These are phyloP conservation scores for Sporodiniella umbellata DNA, from an alignment of 371 early-diverging fungal species.

Conservation along the genomic window DNA sequence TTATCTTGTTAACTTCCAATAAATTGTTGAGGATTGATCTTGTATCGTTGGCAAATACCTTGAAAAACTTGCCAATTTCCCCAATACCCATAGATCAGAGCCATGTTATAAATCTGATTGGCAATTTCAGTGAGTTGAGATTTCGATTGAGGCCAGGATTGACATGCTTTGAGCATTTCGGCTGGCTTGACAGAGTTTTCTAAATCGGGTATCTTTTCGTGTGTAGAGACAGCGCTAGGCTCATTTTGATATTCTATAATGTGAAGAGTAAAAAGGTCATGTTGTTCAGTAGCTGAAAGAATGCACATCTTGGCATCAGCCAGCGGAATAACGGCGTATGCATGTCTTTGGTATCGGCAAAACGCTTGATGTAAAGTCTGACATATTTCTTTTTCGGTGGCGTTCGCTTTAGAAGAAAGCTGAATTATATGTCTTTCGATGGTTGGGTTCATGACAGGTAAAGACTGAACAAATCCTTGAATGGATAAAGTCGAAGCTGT, in stretches of 20 bases:
- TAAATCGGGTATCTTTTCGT: slow-evolving; percentile 2
- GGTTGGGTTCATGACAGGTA: slow-evolving; percentile 48
- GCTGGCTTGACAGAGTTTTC: slow-evolving; percentile 14
- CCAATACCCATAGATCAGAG: slow-evolving; percentile 40
- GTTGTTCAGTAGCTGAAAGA: slow-evolving; percentile 9
- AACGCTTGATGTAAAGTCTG: slow-evolving; percentile 15
- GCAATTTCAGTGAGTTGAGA: slow-evolving; percentile 16
- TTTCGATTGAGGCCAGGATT: slow-evolving; percentile 20
- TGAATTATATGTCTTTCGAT: slow-evolving; percentile 33
- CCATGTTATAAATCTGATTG: slow-evolving; percentile 24
- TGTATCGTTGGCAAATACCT: slow-evolving; percentile 34
- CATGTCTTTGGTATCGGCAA: background rate
- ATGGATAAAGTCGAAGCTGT: slow-evolving; percentile 16
- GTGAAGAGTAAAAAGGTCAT: slow-evolving; percentile 11
- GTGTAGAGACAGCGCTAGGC: background rate
- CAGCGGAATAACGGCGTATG: slow-evolving; percentile 14
- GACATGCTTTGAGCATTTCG: slow-evolving; percentile 28
- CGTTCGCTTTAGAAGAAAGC: slow-evolving; percentile 10
- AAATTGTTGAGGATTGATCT: slow-evolving; percentile 26
- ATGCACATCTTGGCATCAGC: slow-evolving; percentile 11
- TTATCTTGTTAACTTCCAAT: slow-evolving; percentile 1
- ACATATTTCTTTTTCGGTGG: slow-evolving; percentile 19
- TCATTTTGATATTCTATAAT: slow-evolving; percentile 5
- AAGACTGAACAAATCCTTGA: slow-evolving; percentile 32
- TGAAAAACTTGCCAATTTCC: slow-evolving; percentile 39